phyloP scores from a whole-genome alignment of 352 stramenopile species.

The Thraustotheca clavata region DNA sequence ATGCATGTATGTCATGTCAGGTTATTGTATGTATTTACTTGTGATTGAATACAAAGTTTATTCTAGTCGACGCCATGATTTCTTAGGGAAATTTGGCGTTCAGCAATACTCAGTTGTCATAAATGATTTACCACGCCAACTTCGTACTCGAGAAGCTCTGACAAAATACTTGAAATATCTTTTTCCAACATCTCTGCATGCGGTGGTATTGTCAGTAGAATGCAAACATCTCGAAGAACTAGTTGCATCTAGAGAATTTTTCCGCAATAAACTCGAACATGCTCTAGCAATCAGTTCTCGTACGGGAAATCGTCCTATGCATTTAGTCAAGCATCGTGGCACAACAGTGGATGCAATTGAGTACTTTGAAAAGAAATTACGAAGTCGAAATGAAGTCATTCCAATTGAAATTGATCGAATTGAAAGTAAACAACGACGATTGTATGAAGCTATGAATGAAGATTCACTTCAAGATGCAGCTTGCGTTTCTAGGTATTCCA shows the following conservation, averaged over 20 bases:
- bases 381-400: conserved; percentile 60
- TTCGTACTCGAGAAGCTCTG: conserved; percentile 66
- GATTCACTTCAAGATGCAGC: conserved; percentile 22
- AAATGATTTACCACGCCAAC: conserved; percentile 57
- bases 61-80: conserved; percentile 62
- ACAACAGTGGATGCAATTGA: conserved; percentile 59
- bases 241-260: conserved; percentile 51
- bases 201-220: conserved; percentile 69
- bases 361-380: conserved; percentile 54
- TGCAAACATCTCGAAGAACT: conserved; percentile 67
- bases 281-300: conserved; percentile 49
- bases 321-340: conserved; percentile 31
- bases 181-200: conserved; percentile 55
- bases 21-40: conserved; percentile 50
- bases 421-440: conserved; percentile 49
- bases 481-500: conserved; percentile 12
- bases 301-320: conserved; percentile 41
- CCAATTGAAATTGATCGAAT: conserved; percentile 70
- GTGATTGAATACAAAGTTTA: conserved; percentile 66
- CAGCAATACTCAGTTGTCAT: conserved; percentile 77
- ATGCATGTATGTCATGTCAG: conserved; percentile 58
- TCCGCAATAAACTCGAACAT: conserved; percentile 63
- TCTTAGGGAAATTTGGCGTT: conserved; percentile 44
- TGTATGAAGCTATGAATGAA: conserved; percentile 47
- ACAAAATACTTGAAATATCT: conserved; percentile 68